Base-by-base conservation (phyloP, 331 rosid species). In the Acacia pycnantha region DNA sequence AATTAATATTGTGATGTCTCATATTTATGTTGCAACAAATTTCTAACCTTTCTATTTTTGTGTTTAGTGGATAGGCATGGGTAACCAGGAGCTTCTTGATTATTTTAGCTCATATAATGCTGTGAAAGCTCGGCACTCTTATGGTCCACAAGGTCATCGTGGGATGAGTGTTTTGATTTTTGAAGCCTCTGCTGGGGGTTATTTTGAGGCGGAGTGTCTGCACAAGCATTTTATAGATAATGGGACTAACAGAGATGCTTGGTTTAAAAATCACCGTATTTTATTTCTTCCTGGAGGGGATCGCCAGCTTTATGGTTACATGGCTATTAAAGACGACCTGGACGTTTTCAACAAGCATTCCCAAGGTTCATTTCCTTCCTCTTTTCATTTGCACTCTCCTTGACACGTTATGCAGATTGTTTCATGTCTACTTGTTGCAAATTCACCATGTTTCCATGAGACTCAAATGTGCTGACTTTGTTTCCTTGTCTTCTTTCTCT, bases 131-230 rank as follows among this genome's bases (percentile, higher is more conserved):
- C 85, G 87, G 0, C 90, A 87, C 65, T 44, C 87, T 0, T 87
- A 81, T 70, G 87, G 90, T 53, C 87, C 90, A 33, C 87, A 87
- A 53, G 87, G 90, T 78, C 90, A 87, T 78, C 80, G 86, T 15
- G 90, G 90, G 84, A 69, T 87, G 84, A 87, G 90, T 81, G 48
- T 87, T 79, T 69, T 95, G 82, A 89, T 95, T 41, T 95, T 95
- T 90, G 99, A 95, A 90, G 80, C 94, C 56, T 90, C 99, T 1
- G 97, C 97, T 11, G 73, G 88, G 37, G 99, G 99, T 66, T 95
- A 89, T 88, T 48, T 84, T 14, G 98, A 93, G 88, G 97, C 98
- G 18, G 98, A 92, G 78, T 94, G 94, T 41, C 79, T 87, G 41
- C 71, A 87, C 82, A 87, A 84, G 65, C 87, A 81, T 84, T 87